phyloP scores from a whole-genome alignment of 2,329 filamentous ascomycete species.

The Microdochium paspali region DNA sequence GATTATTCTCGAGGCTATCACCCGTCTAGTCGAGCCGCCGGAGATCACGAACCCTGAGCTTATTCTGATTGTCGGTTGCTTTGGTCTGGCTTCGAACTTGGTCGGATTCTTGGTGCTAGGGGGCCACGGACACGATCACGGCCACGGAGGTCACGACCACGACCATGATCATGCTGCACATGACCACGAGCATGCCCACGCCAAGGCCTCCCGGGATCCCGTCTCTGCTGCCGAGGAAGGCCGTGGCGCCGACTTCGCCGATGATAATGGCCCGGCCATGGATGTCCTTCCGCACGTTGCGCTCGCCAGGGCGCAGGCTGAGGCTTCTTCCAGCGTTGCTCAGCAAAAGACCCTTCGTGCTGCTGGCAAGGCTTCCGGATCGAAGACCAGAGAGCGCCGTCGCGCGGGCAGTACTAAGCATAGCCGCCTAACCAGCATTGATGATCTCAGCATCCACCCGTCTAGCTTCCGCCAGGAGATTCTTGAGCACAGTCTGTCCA shows the following conservation, averaged over 20 bases:
- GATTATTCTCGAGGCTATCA: slow-evolving; percentile 91
- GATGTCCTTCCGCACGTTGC: slow-evolving; percentile 56
- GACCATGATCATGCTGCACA: slow-evolving; percentile 29
- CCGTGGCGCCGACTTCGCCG: slow-evolving; percentile 31
- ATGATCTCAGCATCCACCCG: slow-evolving; percentile 77
- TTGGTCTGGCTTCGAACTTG: slow-evolving; percentile 81
- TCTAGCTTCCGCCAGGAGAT: slow-evolving; percentile 88
- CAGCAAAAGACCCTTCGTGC: slow-evolving; percentile 23
- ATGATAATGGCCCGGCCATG: slow-evolving; percentile 48
- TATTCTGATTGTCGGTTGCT: slow-evolving; percentile 80
- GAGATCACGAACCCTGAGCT: slow-evolving; percentile 77
- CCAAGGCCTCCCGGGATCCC: slow-evolving; percentile 15
- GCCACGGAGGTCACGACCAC: slow-evolving; percentile 45
- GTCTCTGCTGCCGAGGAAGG: slow-evolving; percentile 39
- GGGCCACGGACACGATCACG: slow-evolving; percentile 81
- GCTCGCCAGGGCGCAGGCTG: slow-evolving; percentile 35
- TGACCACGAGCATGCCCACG: slow-evolving; percentile 18
- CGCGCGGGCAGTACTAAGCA: slow-evolving; percentile 40
- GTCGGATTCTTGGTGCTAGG: slow-evolving; percentile 85
- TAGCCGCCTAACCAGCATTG: slow-evolving; percentile 53
- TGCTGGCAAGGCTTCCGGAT: slow-evolving; percentile 19
- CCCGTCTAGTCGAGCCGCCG: slow-evolving; percentile 84
- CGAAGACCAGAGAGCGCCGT: slow-evolving; percentile 32
- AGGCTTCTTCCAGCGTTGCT: slow-evolving; percentile 26
- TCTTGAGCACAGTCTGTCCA: slow-evolving; percentile 67